Base-by-base conservation (phyloP, 495 filamentous ascomycete species). In the Aeminium ludgeri region DNA sequence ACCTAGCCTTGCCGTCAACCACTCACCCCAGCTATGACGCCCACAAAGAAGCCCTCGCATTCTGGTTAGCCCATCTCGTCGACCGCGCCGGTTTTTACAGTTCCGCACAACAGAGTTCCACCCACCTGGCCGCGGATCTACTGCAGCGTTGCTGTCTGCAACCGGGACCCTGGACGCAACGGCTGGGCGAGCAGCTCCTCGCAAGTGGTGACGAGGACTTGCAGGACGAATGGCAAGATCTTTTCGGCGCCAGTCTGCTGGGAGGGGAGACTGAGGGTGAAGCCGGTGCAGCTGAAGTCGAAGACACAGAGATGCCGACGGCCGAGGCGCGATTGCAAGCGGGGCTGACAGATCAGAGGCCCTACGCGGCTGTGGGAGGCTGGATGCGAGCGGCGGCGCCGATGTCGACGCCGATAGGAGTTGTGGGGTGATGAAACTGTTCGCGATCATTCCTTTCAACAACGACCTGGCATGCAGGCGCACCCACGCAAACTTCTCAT, bases 31-130 rank as follows among this genome's bases (percentile, higher is more conserved):
- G 20, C 11, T 20, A 40, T 16, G 44, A 50, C 34, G 30, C 53
- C 5, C 11, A 19, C 2, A 36, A 29, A 29, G 55, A 61, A 39
- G 56, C 53, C 12, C 17, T 50, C 16, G 40, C 39, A 23, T 29
- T 43, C 12, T 61, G 58, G 58, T 30, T 56, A 6, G 1, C 47
- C 0, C 55, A 58, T 28, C 40, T 58, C 19, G 28, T 55, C 0
- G 30, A 43, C 8, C 30, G 20, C 1, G 15, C 30, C 5, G 35
- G 25, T 6, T 58, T 44, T 47, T 8, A n/a, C 16, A 28, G 6
- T 11, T 6, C 18, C 6, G 20, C n/a, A n/a, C n/a, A 23, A 11
- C 7, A 6, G 13, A 6, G 33, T 23, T 12, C 12, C 18, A 34
- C 15, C 18, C 17, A 36, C 11, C 20, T 50, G 10, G 18, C 23